Evolutionary conservation across 2,329 filamentous ascomycete species (phyloP), one percentile per base, ranked within the genome.

Genomic region (Xylariaceae sp.): DNA sequence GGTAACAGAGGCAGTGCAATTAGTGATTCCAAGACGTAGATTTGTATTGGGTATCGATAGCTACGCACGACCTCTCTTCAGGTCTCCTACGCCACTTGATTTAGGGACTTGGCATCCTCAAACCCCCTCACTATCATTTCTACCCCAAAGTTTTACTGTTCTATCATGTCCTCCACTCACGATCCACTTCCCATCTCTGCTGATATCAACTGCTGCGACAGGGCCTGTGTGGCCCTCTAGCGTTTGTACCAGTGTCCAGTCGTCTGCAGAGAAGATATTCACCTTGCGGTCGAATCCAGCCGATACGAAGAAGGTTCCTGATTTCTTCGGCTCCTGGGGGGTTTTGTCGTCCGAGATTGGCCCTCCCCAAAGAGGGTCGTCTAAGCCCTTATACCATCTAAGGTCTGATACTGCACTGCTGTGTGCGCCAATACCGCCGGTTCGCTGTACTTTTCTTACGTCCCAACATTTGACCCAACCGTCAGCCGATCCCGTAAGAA

Each of bases 391-490:
- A 69, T 85, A 97, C 89, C 93, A 97, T 48, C 89, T 76, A 49
- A 98, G 68, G 63, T 98, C 93, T 1, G 89, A 93, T 7, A 98
- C 90, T 26, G 93, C 86, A 50, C 89, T 91, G 37, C 81, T 85
- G 63, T 98, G 93, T 6, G 93, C 91, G 37, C 91, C 93, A 35
- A 98, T 85, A 15, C 86, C 87, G 11, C 88, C 91, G 0, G 80
- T 84, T 49, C 83, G 83, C 54, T 86, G 79, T 37, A 97, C 90
- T 56, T 93, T 91, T 34, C 93, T 82, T 39, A 98, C 76, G 60
- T 98, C 93, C 93, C 93, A 98, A 66, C 91, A 96, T 65, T 96
- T 97, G 57, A 95, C 83, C 79, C 93, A 97, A 15, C 91, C 91
- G 60, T 98, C 93, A 2, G 84, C 89, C 12, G 89, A 94, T 1